Conservation (phyloP, 176 grass and related monocot species). For the Eleusine indica region DNA sequence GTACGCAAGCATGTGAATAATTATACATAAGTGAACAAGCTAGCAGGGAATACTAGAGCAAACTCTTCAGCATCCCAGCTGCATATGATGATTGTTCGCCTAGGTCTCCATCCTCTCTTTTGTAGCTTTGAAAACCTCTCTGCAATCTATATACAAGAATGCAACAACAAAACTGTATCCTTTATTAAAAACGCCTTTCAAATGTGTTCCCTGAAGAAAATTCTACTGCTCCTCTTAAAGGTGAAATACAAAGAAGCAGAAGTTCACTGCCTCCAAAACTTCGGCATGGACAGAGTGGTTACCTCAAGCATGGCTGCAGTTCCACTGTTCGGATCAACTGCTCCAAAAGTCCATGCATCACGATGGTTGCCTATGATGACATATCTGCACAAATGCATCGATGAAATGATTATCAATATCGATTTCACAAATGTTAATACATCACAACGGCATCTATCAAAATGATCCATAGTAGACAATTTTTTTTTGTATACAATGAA, state of each 20-base stretch:
- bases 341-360: conserved; percentile 97
- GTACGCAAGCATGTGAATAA: conserved; percentile 1
- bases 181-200: not conserved
- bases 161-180: not conserved
- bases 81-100: conserved; percentile 89
- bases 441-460: not conserved
- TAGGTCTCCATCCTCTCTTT: conserved; percentile 82
- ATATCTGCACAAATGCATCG: conserved; percentile 48
- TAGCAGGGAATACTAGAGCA: conserved; percentile 45
- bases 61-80: conserved; percentile 95
- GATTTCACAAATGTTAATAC: not conserved
- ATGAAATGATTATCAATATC: not conserved
- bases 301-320: conserved; percentile 92
- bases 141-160: conserved; percentile 49
- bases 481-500: not conserved
- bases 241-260: not conserved
- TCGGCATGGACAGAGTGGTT: not conserved
- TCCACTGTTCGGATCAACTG: conserved; percentile 82
- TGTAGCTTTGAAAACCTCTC: conserved; percentile 69
- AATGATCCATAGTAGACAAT: not conserved
- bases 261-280: conserved; percentile 3
- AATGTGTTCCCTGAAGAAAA: not conserved
- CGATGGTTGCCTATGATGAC: conserved; percentile 93
- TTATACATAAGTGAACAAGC: not conserved
- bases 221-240: not conserved